These are phyloP conservation scores for Pterulicium gracile DNA, from an alignment of 1,284 basidiomycete species.

Conservation along the genomic window DNA sequence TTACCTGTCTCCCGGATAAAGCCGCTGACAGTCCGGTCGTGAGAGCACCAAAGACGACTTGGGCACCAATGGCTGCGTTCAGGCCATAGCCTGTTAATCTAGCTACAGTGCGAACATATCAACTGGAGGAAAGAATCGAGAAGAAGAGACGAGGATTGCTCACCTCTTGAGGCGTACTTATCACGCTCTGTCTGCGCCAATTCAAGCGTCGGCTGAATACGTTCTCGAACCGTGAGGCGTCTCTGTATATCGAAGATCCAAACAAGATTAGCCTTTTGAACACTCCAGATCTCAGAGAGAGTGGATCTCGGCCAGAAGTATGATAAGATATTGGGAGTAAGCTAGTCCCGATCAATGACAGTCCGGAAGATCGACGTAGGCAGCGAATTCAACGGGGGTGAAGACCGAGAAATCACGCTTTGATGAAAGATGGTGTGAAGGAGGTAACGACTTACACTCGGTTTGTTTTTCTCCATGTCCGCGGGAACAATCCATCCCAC, in stretches of 20 bases:
- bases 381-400: not conserved
- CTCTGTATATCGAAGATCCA: too few species aligned
- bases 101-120: constrained; percentile 13
- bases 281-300: not conserved
- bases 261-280: too few species aligned
- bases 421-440: not conserved
- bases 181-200: constrained; percentile 26
- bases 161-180: constrained; percentile 26
- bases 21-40: constrained; percentile 56
- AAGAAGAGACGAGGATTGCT: not conserved
- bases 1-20: constrained; percentile 25
- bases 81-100: constrained; percentile 35
- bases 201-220: constrained; percentile 32
- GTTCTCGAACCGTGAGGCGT: constrained; percentile 24
- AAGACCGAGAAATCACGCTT: not conserved
- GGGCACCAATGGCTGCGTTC: constrained; percentile 44
- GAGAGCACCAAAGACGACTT: constrained; percentile 53
- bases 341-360: not conserved
- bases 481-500: not conserved
- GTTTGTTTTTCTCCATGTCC: not conserved
- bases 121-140: not conserved
- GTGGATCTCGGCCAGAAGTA: not conserved
- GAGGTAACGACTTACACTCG: not conserved
- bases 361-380: not conserved
- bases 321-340: not conserved